Conservation (phyloP, 2,329 filamentous ascomycete species). For the Colletotrichum tropicicola region DNA sequence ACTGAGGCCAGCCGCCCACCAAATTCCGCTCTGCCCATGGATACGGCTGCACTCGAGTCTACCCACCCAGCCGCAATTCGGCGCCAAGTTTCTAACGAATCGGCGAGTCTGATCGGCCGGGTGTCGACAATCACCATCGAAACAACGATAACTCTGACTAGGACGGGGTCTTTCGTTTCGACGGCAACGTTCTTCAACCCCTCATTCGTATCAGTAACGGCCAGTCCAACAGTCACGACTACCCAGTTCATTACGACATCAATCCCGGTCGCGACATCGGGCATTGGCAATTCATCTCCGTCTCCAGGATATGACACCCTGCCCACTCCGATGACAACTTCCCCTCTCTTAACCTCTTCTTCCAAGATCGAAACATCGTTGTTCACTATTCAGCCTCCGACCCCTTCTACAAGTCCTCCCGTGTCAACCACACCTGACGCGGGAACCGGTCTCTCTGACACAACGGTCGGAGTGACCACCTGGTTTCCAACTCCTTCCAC, state of each 20-base stretch:
- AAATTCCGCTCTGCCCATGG: background rate
- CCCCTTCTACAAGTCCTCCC: no score
- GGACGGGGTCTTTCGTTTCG: constrained; percentile 7
- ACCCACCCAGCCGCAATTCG: background rate
- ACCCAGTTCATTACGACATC: constrained; percentile 24
- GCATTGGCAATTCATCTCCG: no score
- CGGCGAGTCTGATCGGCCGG: background rate
- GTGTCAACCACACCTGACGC: no score
- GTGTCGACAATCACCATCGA: constrained; percentile 11
- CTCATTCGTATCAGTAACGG: constrained; percentile 29
- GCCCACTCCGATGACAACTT: no score
- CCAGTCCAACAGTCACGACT: constrained; percentile 20
- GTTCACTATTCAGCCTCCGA: background rate
- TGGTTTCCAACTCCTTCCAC: background rate
- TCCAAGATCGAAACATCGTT: background rate
- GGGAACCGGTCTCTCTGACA: background rate
- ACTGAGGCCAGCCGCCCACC: background rate
- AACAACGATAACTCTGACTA: constrained; percentile 19
- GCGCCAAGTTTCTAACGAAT: background rate
- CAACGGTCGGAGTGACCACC: background rate
- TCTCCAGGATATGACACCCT: no score
- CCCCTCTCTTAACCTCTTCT: no score
- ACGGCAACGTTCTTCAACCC: constrained; percentile 20
- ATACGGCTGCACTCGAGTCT: background rate
- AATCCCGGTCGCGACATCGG: background rate